Conservation (phyloP, 2,329 filamentous ascomycete genomes). For the Diaporthe destruens region DNA sequence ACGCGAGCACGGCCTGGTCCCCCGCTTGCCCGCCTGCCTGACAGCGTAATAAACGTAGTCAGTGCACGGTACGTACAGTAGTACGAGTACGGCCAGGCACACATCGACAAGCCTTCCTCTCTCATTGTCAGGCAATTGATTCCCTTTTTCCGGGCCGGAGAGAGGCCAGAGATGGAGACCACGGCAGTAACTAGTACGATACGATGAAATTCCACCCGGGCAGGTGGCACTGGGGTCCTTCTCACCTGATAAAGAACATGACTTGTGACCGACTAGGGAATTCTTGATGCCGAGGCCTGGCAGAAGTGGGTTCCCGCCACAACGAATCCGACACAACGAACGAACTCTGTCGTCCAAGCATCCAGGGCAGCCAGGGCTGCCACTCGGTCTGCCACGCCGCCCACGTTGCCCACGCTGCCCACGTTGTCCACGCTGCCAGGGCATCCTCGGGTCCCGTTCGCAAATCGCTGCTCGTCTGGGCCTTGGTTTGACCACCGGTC, state of each 20-base stretch:
- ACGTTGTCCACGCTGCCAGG: too few relatives aligned
- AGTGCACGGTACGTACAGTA: too few relatives aligned
- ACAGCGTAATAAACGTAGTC: neutral
- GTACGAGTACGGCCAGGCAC: too few relatives aligned
- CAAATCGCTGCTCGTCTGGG: conserved; percentile 12
- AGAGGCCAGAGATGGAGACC: neutral
- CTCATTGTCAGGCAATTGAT: neutral
- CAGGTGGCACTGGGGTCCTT: neutral
- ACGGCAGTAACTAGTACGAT: too few relatives aligned
- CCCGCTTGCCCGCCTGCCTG: too few relatives aligned
- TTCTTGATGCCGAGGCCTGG: neutral
- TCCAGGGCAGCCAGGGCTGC: too few relatives aligned
- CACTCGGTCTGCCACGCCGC: too few relatives aligned
- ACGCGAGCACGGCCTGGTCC: conserved; percentile 13
- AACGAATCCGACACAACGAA: neutral
- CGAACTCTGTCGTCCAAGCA: conserved; percentile 17
- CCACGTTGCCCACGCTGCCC: too few relatives aligned
- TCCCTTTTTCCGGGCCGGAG: neutral
- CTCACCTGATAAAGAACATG: conserved; percentile 18
- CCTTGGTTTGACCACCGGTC: conserved; percentile 21
- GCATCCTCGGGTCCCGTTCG: neutral
- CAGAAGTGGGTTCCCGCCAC: conserved; percentile 5
- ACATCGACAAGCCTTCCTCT: neutral
- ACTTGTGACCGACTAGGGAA: conserved; percentile 14
- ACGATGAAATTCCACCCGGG: neutral